Base-by-base conservation (phyloP, 2,329 filamentous ascomycete species). In the Cadophora gregata region DNA sequence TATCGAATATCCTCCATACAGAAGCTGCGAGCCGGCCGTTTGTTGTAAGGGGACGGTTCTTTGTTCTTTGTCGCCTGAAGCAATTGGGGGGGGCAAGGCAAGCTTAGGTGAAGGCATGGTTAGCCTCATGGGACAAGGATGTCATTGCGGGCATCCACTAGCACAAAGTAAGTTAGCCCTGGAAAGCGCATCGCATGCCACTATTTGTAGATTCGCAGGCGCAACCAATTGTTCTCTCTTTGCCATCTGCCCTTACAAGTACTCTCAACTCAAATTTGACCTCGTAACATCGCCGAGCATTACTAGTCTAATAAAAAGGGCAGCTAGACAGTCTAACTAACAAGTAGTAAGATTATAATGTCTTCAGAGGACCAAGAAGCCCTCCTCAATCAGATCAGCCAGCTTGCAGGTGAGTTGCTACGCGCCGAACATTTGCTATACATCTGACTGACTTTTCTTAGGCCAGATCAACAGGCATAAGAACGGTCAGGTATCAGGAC, bases 391-490 rank as follows among this genome's bases (percentile, higher is more conserved):
- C 84, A 81, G 74, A 87, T 87, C 75, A 81, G 84, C 75, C 83
- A 83, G 73, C 80, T 87, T 74, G 83, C 84, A 79, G 85, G 85
- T 86, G 78, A 77, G 79, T 77, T 63, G 66, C 67, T 65, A 66
- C 69, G 24, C 75, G 79, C 81, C 73, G 81, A 81, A 50, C 76
- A 86, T 62, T 82, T 85, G 65, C 82, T 84, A 84, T 77, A 53
- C 79, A 76, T 55, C 62, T 36, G 62, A 47, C 64, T 70, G 36
- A 67, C 53, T 51, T 36, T 59, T 31, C 45, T 55, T 70, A 93
- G 91, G 90, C 72, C 90, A 92, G 79, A 95, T 96, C 76, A 93
- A 93, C 77, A 87, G 89, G 62, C 89, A 92, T 80, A 93, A 92
- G 78, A 91, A 86, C 70, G 85, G 89, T 69, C 84, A 86, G 70